Evolutionary conservation across 257 asterid genomes (phyloP).

Genomic region (Oldenlandia corymbosa): DNA sequence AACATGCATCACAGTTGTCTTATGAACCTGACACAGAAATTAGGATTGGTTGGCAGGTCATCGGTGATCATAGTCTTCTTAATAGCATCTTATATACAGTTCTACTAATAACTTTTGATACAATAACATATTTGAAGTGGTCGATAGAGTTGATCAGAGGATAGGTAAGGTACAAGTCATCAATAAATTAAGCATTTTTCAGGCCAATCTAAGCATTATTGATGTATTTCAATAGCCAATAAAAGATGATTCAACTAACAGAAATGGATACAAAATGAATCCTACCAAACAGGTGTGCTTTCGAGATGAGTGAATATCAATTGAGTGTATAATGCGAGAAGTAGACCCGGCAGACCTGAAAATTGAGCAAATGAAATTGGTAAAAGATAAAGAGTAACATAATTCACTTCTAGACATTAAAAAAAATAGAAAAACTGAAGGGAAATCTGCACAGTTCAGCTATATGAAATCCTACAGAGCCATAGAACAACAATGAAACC

Average conservation of each 20-base stretch:
- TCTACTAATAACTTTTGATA: background rate
- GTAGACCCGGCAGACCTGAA: conserved; percentile 51
- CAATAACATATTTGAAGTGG: background rate
- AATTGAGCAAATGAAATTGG: background rate
- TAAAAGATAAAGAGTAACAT: background rate
- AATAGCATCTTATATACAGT: background rate
- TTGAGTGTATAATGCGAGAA: conserved; percentile 74
- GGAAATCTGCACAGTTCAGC: too few species aligned
- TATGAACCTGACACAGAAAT: background rate
- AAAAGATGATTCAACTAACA: background rate
- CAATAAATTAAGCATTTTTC: background rate
- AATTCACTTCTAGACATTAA: too few species aligned
- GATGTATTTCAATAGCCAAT: background rate
- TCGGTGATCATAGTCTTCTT: background rate
- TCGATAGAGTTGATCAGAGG: background rate
- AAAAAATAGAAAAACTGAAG: too few species aligned
- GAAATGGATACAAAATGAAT: background rate
- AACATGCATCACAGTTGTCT: background rate
- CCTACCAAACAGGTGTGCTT: conserved; percentile 94
- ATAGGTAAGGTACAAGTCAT: background rate
- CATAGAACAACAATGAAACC: too few species aligned
- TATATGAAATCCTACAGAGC: too few species aligned
- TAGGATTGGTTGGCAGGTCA: background rate
- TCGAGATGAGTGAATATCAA: conserved; percentile 84
- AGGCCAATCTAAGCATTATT: background rate